Conservation (phyloP, 441 rosid species). For the Arabidopsis hybrid region DNA sequence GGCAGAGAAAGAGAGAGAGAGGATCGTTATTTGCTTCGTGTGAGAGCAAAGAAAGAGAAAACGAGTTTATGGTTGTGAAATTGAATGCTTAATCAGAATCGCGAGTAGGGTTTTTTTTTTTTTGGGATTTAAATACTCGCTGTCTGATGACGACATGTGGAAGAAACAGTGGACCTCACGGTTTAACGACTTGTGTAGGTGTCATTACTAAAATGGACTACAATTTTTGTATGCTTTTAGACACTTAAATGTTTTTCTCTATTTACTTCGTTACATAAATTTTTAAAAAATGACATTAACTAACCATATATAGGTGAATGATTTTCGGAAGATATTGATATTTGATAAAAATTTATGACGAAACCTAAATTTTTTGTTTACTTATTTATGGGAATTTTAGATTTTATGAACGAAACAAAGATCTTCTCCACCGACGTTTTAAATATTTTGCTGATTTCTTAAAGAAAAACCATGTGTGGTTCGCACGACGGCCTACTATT, state of each 20-base stretch:
- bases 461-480: constrained; percentile 32
- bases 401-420: constrained; percentile 9
- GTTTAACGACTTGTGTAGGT: constrained; percentile 41
- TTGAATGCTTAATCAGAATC: constrained; percentile 38
- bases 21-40: constrained; percentile 59
- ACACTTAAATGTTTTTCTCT: not conserved
- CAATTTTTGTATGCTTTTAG: not conserved
- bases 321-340: not conserved
- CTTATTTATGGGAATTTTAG: constrained; percentile 2
- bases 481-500: constrained; percentile 41
- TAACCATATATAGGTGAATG: not conserved
- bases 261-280: not conserved
- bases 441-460: not conserved
- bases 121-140: constrained; percentile 22
- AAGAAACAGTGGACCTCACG: constrained; percentile 39
- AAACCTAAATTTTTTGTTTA: not conserved
- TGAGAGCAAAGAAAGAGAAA: constrained; percentile 51
- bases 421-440: constrained; percentile 44
- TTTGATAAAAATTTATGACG: not conserved
- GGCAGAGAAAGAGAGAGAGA: constrained; percentile 23
- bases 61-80: constrained; percentile 19
- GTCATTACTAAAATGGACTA: constrained; percentile 25
- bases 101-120: constrained; percentile 43
- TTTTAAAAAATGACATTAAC: not conserved
- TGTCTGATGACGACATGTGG: constrained; percentile 33